Conservation (phyloP, 495 filamentous ascomycete species). For the Xylona heveae region DNA sequence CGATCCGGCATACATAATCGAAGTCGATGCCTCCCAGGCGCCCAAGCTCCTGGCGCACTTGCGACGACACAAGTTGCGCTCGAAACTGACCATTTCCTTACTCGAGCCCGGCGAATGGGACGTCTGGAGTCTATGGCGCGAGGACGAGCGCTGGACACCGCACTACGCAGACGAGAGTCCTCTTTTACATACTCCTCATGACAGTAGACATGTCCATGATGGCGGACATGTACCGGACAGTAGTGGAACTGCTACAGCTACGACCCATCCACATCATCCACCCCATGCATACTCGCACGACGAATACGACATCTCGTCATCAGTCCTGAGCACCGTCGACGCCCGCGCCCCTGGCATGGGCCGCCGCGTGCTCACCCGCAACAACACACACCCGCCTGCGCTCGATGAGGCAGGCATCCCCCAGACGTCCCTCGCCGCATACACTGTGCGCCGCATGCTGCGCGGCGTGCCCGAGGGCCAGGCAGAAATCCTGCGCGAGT, state of each 20-base stretch:
- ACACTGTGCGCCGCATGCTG: constrained; percentile 52
- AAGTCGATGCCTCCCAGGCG: constrained; percentile 50
- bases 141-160: constrained; percentile 9
- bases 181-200: background rate
- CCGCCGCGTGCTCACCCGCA: constrained; percentile 28
- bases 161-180: constrained; percentile 5
- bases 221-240: no score
- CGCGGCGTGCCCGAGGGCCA: constrained; percentile 72
- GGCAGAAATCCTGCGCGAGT: constrained; percentile 43
- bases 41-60: constrained; percentile 43
- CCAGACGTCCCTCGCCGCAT: constrained; percentile 18
- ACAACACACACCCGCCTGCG: constrained; percentile 4
- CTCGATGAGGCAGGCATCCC: constrained; percentile 13
- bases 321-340: constrained; percentile 29
- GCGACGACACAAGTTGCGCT: constrained; percentile 62
- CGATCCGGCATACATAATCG: constrained; percentile 50
- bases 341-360: constrained; percentile 49
- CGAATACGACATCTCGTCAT: background rate
- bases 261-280: constrained; percentile 15
- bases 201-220: background rate
- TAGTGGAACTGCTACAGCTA: constrained; percentile 26
- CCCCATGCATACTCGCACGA: constrained; percentile 10
- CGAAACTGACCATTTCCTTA: constrained; percentile 46
- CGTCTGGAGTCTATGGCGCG: constrained; percentile 3
- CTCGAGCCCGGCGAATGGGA: constrained; percentile 21